Percentiles rank a stretch among this genome's conserved stretches.
These are phyloP conservation scores for Phytophthora europaea DNA, from an alignment of 352 stramenopile genomes.

Conservation along the genomic window DNA sequence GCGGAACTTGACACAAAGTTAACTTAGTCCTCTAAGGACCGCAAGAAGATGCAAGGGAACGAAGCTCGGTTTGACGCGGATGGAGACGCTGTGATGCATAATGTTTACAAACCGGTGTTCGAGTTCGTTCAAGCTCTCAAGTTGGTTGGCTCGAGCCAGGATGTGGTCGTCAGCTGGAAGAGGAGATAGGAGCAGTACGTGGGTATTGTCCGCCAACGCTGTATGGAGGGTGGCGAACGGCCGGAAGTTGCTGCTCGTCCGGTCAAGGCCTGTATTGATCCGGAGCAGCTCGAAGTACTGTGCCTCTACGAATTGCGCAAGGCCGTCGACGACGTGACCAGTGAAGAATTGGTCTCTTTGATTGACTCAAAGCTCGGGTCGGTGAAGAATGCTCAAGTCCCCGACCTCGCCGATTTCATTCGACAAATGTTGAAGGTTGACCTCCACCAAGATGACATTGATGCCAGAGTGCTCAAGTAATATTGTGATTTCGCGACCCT, in stretches of 20 bases:
- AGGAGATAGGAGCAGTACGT: slow-evolving; percentile 3
- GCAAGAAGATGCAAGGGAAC: neutral
- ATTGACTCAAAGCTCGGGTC: neutral
- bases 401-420: slow-evolving; percentile 28
- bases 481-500: slow-evolving; percentile 16
- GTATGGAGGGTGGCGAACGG: slow-evolving; percentile 1
- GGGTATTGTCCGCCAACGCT: slow-evolving; percentile 10
- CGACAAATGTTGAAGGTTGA: slow-evolving; percentile 20
- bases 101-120: slow-evolving; percentile 2
- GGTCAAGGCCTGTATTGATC: neutral
- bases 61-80: neutral
- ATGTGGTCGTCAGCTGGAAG: slow-evolving; percentile 11
- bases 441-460: slow-evolving; percentile 20
- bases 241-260: neutral
- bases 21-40: neutral
- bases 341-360: neutral
- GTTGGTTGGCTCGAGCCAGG: slow-evolving; percentile 1
- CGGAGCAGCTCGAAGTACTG: slow-evolving; percentile 2
- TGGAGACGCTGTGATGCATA: slow-evolving; percentile 7
- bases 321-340: neutral
- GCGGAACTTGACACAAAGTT: neutral
- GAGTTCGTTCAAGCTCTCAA: slow-evolving; percentile 4
- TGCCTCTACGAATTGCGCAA: slow-evolving; percentile 12
- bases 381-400: slow-evolving; percentile 20
- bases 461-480: slow-evolving; percentile 27